Evolutionary conservation across 352 stramenopile species (phyloP), one percentile per base, ranked within the genome.

Genomic region (Pythium brassicae): DNA sequence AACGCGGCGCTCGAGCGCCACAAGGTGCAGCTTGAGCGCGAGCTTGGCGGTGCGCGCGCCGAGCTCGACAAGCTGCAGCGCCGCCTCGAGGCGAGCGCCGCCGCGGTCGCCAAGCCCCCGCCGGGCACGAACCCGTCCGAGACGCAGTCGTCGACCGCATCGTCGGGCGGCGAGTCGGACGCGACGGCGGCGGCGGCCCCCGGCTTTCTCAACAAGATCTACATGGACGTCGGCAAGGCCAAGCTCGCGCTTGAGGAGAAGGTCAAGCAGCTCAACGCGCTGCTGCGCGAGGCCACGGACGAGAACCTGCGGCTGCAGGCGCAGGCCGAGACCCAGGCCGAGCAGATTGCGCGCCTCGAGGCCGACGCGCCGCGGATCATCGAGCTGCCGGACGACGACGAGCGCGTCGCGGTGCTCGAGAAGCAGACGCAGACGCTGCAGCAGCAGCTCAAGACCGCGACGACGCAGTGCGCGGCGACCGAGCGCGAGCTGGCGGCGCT

Each of bases 151-250:
- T 46, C 45, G 8, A 45, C 52, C 7, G 52, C 22, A 11, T 48
- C 45, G 23, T 34, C 54, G 37, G 11, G 35, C 39, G 40, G 34
- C 20, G 23, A 54, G 62, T 45, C 39, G 15, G 39, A 45, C 22
- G 35, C 23, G 44, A 57, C 14, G 2, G 32, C 60, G 5, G 58
- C 42, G 35, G 61, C 23, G 42, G 63, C 39, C 32, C 68, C 57
- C 35, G 77, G 75, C 7, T 92, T 88, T 51, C 66, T 92, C 45
- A 83, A 89, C 61, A 86, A 88, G 66, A 92, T 89, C 46, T 92
- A 89, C 62, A 66, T 77, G 55, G 78, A 92, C 42, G 76, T 92
- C 0, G 81, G 81, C 17, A 92, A 92, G 55, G 78, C 81, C n/a
- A 92, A 92, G 55, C 55, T 80, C 46, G 68, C 71, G 22, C 59